Base-by-base conservation (phyloP, 768 basidiomycete genomes). In the Lactarius akahatsu region DNA sequence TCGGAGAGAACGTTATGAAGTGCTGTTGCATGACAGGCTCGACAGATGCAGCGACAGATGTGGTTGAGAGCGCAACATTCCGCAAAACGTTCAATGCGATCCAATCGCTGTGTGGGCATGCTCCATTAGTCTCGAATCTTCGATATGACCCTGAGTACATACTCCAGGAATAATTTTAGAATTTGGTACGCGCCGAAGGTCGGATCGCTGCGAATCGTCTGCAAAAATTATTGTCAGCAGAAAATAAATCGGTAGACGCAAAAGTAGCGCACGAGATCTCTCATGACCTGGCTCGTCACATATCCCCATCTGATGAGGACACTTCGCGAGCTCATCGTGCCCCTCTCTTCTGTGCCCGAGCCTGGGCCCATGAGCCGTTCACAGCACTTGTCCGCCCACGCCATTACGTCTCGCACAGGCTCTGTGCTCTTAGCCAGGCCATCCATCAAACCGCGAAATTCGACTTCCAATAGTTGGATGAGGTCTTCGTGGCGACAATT, bases 171-270 rank as follows among this genome's bases (percentile, higher is more conserved):
- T 71, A 94, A 78, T 76, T 94, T 94, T 77, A 94, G 75, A 68
- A 95, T 94, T 77, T 94, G 93, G 80, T 94, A 95, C 20, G 94
- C 91, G 60, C 93, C 93, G 71, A 95, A 95, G 3, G 92, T 90
- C 61, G 92, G 92, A 77, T 95, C 92, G 71, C 92, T 94, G 69
- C 92, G 88, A 70, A 95, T 94, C 11, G 92, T 94, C 92, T 94
- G 74, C 11, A 56, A 36, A 67, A 41, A 32, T 13, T 10, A 40
- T 26, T n/a, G 57, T 61, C 41, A 61, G 61, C 55, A 56, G 30
- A 58, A 54, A 38, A 43, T 18, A 61, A 54, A 63, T 52, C 18
- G 34, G 5, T 16, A 41, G 62, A 59, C 38, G 64, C 30, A 59
- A 41, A 40, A 20, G 23, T 18, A 5, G 77, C 89, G 76, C 74